Percentiles rank a stretch among this genome's conserved stretches.
Evolutionary conservation across 306 rosid species (phyloP).

Genomic region (Sicyos baderoa): DNA sequence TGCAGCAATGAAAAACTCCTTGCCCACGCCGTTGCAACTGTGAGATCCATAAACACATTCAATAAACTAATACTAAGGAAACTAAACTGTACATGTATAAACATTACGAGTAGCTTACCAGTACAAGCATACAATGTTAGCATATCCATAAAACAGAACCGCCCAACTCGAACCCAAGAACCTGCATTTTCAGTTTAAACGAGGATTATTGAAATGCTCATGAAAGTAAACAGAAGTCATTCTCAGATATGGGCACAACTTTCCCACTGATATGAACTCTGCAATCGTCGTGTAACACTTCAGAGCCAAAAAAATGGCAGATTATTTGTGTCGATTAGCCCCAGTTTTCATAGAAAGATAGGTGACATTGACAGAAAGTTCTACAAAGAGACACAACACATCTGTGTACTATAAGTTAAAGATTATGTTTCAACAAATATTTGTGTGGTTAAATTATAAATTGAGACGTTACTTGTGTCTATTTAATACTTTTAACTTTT

Average conservation of each 20-base stretch:
- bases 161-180: constrained; percentile 82
- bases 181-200: constrained; percentile 39
- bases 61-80: neutral
- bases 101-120: constrained; percentile 36
- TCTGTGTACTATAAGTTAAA: neutral
- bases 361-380: no score
- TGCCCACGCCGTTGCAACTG: constrained; percentile 13
- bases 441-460: neutral
- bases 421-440: neutral
- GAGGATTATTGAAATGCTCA: neutral
- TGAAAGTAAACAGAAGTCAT: no score
- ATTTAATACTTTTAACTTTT: neutral
- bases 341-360: no score
- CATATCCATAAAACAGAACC: constrained; percentile 76
- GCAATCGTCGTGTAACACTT: no score
- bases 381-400: neutral
- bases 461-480: neutral
- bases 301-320: no score
- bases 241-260: no score
- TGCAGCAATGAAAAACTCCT: constrained; percentile 14
- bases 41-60: neutral
- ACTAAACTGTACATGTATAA: constrained; percentile 12
- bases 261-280: no score
- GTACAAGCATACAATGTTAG: constrained; percentile 67
- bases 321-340: no score